A percentile compares a stretch with the other conserved stretches of the same genome.
Evolutionary conservation across 148 eudicot genomes (phyloP).

Genomic region (Camellia sinensis): DNA sequence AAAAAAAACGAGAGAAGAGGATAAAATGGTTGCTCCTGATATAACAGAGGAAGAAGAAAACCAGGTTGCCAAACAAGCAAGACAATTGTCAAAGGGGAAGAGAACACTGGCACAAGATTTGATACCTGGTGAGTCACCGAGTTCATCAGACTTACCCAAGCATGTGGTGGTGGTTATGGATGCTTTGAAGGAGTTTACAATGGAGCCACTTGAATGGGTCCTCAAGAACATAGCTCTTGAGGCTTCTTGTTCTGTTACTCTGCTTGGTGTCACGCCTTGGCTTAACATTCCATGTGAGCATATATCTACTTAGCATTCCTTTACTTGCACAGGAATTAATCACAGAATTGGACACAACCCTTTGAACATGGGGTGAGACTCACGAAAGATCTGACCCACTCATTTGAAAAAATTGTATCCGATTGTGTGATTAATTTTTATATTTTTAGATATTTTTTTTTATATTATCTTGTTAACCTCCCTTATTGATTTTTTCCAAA

Average conservation of each 20-base stretch:
- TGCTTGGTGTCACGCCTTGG: slow-evolving; percentile 29
- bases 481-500: too few relatives aligned
- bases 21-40: neutral
- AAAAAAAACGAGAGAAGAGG: too few relatives aligned
- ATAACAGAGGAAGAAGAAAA: neutral
- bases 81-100: neutral
- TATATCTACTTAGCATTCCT: neutral
- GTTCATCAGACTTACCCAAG: slow-evolving; percentile 12
- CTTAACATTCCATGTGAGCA: slow-evolving; percentile 30
- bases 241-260: slow-evolving; percentile 10
- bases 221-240: slow-evolving; percentile 18
- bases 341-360: too few relatives aligned
- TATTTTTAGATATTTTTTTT: too few relatives aligned
- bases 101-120: slow-evolving; percentile 10
- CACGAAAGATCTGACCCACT: too few relatives aligned
- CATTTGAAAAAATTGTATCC: too few relatives aligned
- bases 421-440: too few relatives aligned
- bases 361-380: too few relatives aligned
- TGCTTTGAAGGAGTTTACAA: slow-evolving; percentile 24
- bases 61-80: too few relatives aligned
- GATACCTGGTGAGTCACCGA: slow-evolving; percentile 4
- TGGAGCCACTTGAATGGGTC: slow-evolving; percentile 32
- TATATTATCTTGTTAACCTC: too few relatives aligned
- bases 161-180: slow-evolving; percentile 27
- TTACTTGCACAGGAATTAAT: too few relatives aligned